Evolutionary conservation across 176 grass and related monocot species (phyloP), one percentile per base, ranked within the genome.

Genomic region (Oryza brachyantha): DNA sequence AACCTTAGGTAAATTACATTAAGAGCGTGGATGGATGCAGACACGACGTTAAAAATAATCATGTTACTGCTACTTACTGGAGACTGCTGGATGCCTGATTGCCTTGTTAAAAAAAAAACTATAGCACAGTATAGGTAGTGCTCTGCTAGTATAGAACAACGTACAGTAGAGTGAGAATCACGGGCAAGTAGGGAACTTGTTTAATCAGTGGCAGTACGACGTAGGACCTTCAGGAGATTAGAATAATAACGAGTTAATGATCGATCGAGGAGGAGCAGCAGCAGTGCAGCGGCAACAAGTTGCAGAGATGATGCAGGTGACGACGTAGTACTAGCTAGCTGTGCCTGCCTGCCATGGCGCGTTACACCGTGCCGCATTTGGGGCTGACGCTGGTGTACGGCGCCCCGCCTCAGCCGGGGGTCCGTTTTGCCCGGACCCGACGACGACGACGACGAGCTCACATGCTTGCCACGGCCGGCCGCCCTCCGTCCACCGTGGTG

Each of bases 341-440:
- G n/a, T n/a, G n/a, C n/a, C n/a, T n/a, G n/a, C n/a, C n/a, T 16
- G 42, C 13, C 17, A 17, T 27, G 41, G 61, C 76, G 31, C 63
- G 62, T 0, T 67, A 19, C 43, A 79, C 29, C 29, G 45, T 54
- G 45, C 64, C 77, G 77, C 77, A 7, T 69, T 36, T 19, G 64
- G 29, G 45, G 76, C 64, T 21, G 77, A 79, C 64, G 61, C 39
- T 28, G 31, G 45, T n/a, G 64, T 79, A 79, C 46, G 77, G 14
- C 8, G 21, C 43, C 26, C 63, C 64, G 77, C 32, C 32, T 25
- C 31, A 27, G n/a, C 42, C 76, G 69, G 69, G 76, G 74, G 60
- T 57, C n/a, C 52, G n/a, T 17, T 39, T 40, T 43, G 14, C 38
- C 58, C 10, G 37, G 37, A 27, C 39, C 1, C 25, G 3, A 24